Base-by-base conservation (phyloP, 2,329 filamentous ascomycete species). In the Nigrospora oryzae region DNA sequence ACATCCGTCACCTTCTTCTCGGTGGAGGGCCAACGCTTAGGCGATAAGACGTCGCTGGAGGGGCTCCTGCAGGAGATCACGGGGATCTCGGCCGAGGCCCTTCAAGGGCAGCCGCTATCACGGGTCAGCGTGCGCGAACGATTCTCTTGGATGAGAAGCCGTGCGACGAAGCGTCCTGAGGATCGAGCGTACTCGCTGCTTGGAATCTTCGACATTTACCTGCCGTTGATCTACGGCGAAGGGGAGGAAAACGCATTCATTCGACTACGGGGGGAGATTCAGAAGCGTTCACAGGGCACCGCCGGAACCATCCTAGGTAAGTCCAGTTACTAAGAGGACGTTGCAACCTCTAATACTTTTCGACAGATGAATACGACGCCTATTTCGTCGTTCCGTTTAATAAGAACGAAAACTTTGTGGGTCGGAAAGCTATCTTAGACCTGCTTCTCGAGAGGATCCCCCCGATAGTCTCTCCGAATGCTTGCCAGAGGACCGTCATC, bases 401-500 rank as follows among this genome's bases (percentile, higher is more conserved):
- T 8, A 4, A 16, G 8, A 36, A 36, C 34, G 34, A 36, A 7
- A 16, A 36, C 34, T 36, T 36, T 36, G 8, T 36, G 5, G 34
- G 34, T 36, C 34, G 34, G 14, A 16, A 16, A 16, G 13, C 34
- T 14, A 36, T 36, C 5, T 5, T 36, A 14, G 7, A 36, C 14
- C 34, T 4, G 34, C 34, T 36, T 16, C 34, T 36, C 34, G 34
- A 5, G 5, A 36, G 34, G 15, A 16, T 36, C 15, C 34, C 34
- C 14, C 34, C 34, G 14, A 36, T 7, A 4, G 34, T 8, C 15
- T 15, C 41, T 3, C 23, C 48, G 14, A 16, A 56, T 14, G 42
- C 50, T 46, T 59, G 53, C 49, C 58, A 53, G 34, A 51, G 49
- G 30, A 55, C 46, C 8, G 56, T 50, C 7, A 38, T 64, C 11